phyloP scores from a whole-genome alignment of 176 grass and related monocot species.

The Panicum miliaceum region DNA sequence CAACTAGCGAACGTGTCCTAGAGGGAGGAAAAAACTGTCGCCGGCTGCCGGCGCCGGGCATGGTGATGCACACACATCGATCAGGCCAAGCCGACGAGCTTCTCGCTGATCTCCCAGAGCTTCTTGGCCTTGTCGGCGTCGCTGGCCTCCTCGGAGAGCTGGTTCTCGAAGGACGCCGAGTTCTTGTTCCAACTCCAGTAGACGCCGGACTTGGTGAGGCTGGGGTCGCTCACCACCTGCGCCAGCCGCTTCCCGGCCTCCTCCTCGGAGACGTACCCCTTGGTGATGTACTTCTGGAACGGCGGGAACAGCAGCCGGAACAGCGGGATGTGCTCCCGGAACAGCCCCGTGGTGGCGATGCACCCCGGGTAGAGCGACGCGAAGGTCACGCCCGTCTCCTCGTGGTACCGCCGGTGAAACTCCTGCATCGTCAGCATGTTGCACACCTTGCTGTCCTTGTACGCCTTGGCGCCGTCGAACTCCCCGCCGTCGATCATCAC shows the following conservation, averaged over 20 bases:
- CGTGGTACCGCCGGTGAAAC: constrained; percentile 90
- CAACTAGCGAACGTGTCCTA: background rate
- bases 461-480: constrained; percentile 95
- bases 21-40: constrained; percentile 13
- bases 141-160: constrained; percentile 92
- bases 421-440: constrained; percentile 99
- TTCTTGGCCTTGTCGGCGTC: constrained; percentile 83
- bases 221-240: constrained; percentile 91
- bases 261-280: constrained; percentile 91
- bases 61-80: background rate
- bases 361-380: constrained; percentile 94
- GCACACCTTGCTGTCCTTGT: constrained; percentile 99
- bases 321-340: constrained; percentile 84
- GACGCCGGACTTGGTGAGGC: constrained; percentile 88
- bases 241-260: constrained; percentile 94
- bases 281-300: constrained; percentile 98
- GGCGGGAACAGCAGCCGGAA: constrained; percentile 90
- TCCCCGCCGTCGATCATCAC: constrained; percentile 89
- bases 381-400: constrained; percentile 85
- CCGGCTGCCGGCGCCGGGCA: background rate
- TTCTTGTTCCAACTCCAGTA: constrained; percentile 99
- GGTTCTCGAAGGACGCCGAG: constrained; percentile 95
- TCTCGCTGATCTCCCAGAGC: constrained; percentile 94
- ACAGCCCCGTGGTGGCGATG: constrained; percentile 95
- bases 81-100: constrained; percentile 77